Percentiles rank a stretch among this genome's conserved stretches.
Evolutionary conservation across 1,284 basidiomycete species (phyloP).

Genomic region (Heterobasidion irregulare): DNA sequence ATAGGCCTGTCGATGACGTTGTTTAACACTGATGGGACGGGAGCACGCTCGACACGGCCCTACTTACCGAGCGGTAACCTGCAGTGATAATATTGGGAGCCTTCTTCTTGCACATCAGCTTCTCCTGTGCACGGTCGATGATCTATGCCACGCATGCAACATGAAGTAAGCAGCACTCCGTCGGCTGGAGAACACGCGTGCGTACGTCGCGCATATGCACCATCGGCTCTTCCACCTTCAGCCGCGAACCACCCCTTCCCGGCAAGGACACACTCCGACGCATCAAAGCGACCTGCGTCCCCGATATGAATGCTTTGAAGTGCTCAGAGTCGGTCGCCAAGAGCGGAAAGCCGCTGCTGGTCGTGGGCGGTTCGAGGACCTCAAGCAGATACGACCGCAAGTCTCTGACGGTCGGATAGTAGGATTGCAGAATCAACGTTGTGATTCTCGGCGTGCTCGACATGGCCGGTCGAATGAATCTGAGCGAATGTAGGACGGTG

Average conservation of each 20-base stretch:
- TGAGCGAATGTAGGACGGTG: neutral
- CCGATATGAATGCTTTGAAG: constrained; percentile 10
- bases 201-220: constrained; percentile 50
- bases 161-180: neutral
- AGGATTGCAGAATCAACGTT: constrained; percentile 20
- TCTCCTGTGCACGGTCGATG: constrained; percentile 49
- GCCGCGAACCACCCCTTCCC: constrained; percentile 7
- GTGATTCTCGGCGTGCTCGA: neutral
- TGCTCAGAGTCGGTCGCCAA: constrained; percentile 14
- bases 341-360: constrained; percentile 5
- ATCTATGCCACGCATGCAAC: constrained; percentile 30
- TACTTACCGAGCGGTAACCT: constrained; percentile 54
- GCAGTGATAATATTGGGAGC: constrained; percentile 51
- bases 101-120: constrained; percentile 34
- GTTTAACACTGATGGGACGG: neutral
- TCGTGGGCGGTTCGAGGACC: constrained; percentile 21
- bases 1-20: constrained; percentile 14
- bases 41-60: neutral
- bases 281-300: constrained; percentile 7
- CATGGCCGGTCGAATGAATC: neutral
- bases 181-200: neutral
- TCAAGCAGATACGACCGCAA: constrained; percentile 35
- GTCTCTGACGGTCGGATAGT: constrained; percentile 29
- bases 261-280: neutral
- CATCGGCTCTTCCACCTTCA: constrained; percentile 28